A percentile compares a stretch with the other conserved stretches of the same genome.
phyloP scores from a whole-genome alignment of 148 eudicot genomes.

The Cornus controversa region DNA sequence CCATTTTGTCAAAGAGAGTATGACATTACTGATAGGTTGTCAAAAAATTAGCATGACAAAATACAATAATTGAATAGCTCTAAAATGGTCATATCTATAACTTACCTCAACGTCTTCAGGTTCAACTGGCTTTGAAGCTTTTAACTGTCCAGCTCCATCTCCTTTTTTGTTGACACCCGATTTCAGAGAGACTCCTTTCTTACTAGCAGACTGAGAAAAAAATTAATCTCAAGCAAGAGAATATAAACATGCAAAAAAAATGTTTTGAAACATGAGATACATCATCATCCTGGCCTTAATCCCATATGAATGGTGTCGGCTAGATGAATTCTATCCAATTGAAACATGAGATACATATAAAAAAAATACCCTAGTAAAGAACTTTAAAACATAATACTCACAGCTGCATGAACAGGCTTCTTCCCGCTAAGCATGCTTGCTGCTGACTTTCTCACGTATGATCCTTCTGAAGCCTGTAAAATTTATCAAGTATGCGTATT shows the following conservation, averaged over 20 bases:
- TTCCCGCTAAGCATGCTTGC: slow-evolving; percentile 98
- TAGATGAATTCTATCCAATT: no score
- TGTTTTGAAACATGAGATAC: no score
- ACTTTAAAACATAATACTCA: slow-evolving; percentile 31
- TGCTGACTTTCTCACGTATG: slow-evolving; percentile 71
- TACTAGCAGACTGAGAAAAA: slow-evolving; percentile 56
- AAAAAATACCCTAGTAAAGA: background rate
- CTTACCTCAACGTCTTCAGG: slow-evolving; percentile 94
- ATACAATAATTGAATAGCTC: background rate
- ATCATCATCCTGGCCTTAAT: no score
- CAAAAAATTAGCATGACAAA: background rate
- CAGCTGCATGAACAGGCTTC: slow-evolving; percentile 72
- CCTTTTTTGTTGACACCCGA: slow-evolving; percentile 59
- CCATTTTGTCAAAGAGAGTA: slow-evolving; percentile 1
- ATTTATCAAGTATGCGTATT: background rate
- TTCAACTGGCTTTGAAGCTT: slow-evolving; percentile 58
- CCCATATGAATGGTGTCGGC: no score
- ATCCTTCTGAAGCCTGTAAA: slow-evolving; percentile 59
- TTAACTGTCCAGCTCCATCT: slow-evolving; percentile 61
- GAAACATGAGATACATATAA: background rate
- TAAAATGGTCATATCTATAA: background rate
- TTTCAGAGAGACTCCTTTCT: slow-evolving; percentile 67
- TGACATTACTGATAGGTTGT: background rate
- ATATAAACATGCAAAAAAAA: background rate
- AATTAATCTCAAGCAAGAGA: slow-evolving; percentile 1